These are phyloP conservation scores for Botrytis elliptica DNA, from an alignment of 2,329 filamentous ascomycete genomes.

Conservation along the genomic window DNA sequence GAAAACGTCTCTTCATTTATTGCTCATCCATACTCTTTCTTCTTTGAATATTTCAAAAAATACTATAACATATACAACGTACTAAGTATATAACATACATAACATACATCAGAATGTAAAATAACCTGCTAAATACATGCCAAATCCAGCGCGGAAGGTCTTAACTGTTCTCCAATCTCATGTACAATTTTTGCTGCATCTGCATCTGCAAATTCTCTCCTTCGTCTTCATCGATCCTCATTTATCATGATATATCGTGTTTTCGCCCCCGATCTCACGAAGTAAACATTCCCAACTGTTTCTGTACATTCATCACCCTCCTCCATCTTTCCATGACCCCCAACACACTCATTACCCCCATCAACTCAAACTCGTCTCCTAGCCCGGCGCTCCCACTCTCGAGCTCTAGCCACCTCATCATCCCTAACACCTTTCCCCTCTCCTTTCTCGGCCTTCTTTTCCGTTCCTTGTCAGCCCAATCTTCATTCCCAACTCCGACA, in stretches of 20 bases:
- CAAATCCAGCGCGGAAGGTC: background rate
- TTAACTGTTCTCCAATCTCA: background rate
- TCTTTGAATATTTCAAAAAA: background rate
- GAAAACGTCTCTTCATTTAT: background rate
- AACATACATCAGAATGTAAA: slow-evolving; percentile 14
- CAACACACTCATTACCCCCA: slow-evolving; percentile 33
- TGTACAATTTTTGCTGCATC: slow-evolving; percentile 2
- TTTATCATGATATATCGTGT: background rate
- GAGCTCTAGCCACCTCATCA: slow-evolving; percentile 17
- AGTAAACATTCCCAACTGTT: slow-evolving; percentile 21
- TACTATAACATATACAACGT: background rate
- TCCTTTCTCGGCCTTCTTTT: slow-evolving; percentile 28
- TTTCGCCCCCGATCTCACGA: background rate
- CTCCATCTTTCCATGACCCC: slow-evolving; percentile 32
- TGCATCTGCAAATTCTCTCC: background rate
- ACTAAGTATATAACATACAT: background rate
- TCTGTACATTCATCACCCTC: slow-evolving; percentile 26
- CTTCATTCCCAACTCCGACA: slow-evolving; percentile 28
- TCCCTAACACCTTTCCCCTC: background rate
- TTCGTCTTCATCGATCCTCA: background rate
- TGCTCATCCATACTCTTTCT: background rate
- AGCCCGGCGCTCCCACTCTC: slow-evolving; percentile 26
- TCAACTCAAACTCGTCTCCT: slow-evolving; percentile 33
- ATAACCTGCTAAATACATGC: slow-evolving; percentile 4
- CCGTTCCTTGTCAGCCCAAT: slow-evolving; percentile 24